Evolutionary conservation across 257 asterid species (phyloP).

Genomic region (Nyctanthes arbortristis): DNA sequence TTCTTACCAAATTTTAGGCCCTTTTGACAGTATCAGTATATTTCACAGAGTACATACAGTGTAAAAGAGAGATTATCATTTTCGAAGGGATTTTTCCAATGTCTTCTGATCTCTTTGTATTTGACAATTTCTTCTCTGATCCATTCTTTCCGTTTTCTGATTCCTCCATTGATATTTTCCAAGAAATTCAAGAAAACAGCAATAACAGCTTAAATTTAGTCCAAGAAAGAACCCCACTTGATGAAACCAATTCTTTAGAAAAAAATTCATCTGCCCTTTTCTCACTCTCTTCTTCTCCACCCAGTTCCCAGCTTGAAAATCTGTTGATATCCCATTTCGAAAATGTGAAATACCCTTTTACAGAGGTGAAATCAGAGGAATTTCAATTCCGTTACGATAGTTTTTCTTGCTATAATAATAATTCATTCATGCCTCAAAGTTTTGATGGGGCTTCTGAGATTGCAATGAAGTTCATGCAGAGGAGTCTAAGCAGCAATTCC

Average conservation of each 20-base stretch:
- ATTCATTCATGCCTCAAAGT: conserved; percentile 33
- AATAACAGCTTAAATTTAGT: background rate
- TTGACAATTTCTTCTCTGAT: conserved; percentile 61
- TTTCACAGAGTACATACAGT: background rate
- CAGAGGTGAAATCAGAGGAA: conserved; percentile 51
- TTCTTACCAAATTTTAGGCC: background rate
- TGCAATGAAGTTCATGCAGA: conserved; percentile 56
- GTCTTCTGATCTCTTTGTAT: conserved; percentile 69
- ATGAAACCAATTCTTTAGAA: conserved; percentile 29
- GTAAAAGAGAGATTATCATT: background rate
- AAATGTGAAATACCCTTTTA: conserved; percentile 31
- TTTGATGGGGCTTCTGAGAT: conserved; percentile 20
- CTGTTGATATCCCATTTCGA: conserved; percentile 39
- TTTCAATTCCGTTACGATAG: conserved; percentile 29
- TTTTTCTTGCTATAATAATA: background rate
- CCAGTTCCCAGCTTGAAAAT: conserved; percentile 43
- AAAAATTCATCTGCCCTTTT: conserved; percentile 42
- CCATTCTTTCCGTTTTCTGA: conserved; percentile 56
- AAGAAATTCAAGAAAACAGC: conserved; percentile 30
- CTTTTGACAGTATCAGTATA: background rate
- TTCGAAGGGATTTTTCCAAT: conserved; percentile 38
- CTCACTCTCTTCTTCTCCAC: conserved; percentile 62
- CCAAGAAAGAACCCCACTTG: conserved; percentile 23
- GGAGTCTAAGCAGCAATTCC: conserved; percentile 60
- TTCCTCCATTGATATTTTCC: conserved; percentile 15